Evolutionary conservation across 2,329 filamentous ascomycete genomes (phyloP).

Genomic region (Biscogniauxia marginata): DNA sequence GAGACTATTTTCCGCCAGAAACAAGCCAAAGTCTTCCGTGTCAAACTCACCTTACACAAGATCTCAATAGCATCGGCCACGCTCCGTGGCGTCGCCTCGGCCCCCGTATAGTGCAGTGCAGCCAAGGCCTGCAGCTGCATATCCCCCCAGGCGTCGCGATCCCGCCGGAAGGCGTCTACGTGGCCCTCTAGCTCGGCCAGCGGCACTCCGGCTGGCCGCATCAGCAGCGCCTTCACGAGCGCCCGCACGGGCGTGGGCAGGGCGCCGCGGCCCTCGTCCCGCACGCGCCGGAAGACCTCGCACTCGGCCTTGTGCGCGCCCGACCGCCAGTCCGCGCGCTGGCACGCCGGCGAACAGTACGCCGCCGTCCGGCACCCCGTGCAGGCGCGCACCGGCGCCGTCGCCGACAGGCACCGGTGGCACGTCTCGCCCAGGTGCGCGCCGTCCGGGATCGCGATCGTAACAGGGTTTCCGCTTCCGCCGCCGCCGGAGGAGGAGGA

Average conservation of each 20-base stretch:
- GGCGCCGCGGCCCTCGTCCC: slow-evolving; percentile 33
- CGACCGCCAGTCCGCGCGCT: slow-evolving; percentile 51
- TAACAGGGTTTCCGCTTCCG: slow-evolving; percentile 24
- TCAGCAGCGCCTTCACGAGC: slow-evolving; percentile 50
- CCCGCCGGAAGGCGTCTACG: slow-evolving; percentile 37
- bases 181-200: slow-evolving; percentile 48
- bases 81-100: slow-evolving; percentile 35
- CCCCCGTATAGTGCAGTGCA: slow-evolving; percentile 47
- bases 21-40: no score
- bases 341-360: slow-evolving; percentile 57
- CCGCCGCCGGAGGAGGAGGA: background rate
- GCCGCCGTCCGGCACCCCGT: slow-evolving; percentile 50
- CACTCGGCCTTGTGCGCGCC: slow-evolving; percentile 55
- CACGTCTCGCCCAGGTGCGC: slow-evolving; percentile 44
- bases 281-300: slow-evolving; percentile 41
- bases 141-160: slow-evolving; percentile 40
- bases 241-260: slow-evolving; percentile 57
- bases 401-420: slow-evolving; percentile 46
- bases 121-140: slow-evolving; percentile 49
- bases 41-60: slow-evolving; percentile 55
- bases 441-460: slow-evolving; percentile 48
- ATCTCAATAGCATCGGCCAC: slow-evolving; percentile 44
- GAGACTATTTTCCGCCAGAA: no score
- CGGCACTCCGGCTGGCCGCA: slow-evolving; percentile 31
- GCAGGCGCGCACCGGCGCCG: slow-evolving; percentile 40